These are phyloP conservation scores for Nadsonia fulvescens DNA, from an alignment of 805 yeast genomes.

Conservation along the genomic window DNA sequence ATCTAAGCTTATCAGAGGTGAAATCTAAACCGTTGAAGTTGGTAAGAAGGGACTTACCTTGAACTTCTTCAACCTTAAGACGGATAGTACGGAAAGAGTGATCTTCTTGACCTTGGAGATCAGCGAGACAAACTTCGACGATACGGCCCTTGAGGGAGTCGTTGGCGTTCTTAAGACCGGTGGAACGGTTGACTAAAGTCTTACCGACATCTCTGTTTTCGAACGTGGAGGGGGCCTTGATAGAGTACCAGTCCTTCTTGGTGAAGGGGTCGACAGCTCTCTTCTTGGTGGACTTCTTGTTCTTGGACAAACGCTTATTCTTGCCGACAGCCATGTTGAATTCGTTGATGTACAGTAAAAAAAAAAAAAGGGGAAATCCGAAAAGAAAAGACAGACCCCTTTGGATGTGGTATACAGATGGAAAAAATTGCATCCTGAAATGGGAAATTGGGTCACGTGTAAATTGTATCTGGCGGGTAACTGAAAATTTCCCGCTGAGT, in stretches of 20 bases:
- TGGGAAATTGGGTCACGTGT: no score
- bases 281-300: constrained; percentile 98
- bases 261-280: constrained; percentile 98
- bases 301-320: constrained; percentile 62
- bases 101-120: constrained; percentile 97
- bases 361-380: constrained; percentile 2
- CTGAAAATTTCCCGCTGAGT: no score
- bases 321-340: constrained; percentile 61
- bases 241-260: constrained; percentile 97
- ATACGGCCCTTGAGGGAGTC: constrained; percentile 98
- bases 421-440: no score
- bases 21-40: constrained; percentile 99
- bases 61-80: constrained; percentile 97
- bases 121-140: constrained; percentile 89
- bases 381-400: background rate
- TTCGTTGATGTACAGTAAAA: constrained; percentile 5
- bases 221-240: constrained; percentile 96
- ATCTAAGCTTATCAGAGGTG: constrained; percentile 94
- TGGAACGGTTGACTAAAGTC: constrained; percentile 94
- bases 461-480: no score
- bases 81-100: constrained; percentile 94
- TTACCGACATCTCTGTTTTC: constrained; percentile 98
- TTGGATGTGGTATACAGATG: no score
- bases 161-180: constrained; percentile 93
- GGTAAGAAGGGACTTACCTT: constrained; percentile 95